Percentiles rank a stretch among this genome's conserved stretches.
These are phyloP conservation scores for Dendrobium huoshanense DNA, from an alignment of 106 monocot genomes.

Conservation along the genomic window DNA sequence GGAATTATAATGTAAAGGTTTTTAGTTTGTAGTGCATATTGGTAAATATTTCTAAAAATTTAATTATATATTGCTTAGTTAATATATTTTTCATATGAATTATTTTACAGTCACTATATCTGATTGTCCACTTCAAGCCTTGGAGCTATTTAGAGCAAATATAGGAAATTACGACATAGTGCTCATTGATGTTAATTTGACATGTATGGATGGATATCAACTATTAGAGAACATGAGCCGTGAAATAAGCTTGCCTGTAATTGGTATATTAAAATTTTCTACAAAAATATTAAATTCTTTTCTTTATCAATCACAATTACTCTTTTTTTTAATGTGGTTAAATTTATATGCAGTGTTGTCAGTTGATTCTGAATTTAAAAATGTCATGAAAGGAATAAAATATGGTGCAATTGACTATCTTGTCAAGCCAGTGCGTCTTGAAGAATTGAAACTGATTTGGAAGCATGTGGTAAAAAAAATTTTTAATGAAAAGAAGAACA, in stretches of 20 bases:
- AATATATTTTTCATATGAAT: background rate
- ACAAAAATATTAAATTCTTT: background rate
- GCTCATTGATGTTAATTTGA: conserved; percentile 49
- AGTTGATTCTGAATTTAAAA: conserved; percentile 35
- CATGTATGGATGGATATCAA: conserved; percentile 51
- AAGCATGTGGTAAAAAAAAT: conserved; percentile 65
- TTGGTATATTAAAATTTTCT: conserved; percentile 39
- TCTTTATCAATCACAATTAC: background rate
- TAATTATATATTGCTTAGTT: no score
- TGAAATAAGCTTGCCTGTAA: conserved; percentile 58
- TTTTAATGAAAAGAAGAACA: conserved; percentile 29
- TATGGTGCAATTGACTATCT: conserved; percentile 75
- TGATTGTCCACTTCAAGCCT: conserved; percentile 17
- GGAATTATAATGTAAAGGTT: no score
- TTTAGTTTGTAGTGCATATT: no score
- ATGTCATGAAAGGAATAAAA: conserved; percentile 63
- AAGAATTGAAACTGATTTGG: conserved; percentile 68
- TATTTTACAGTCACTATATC: background rate
- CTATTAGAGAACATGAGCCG: conserved; percentile 44
- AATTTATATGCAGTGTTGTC: conserved; percentile 57
- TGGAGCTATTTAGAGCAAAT: conserved; percentile 39
- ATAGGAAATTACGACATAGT: conserved; percentile 36
- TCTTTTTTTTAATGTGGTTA: background rate
- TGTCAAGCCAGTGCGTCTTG: conserved; percentile 66
- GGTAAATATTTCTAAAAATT: no score